A percentile compares a stretch with the other conserved stretches of the same genome.
Evolutionary conservation across 2,329 filamentous ascomycete genomes (phyloP).

Genomic region (Ascochyta fabae): DNA sequence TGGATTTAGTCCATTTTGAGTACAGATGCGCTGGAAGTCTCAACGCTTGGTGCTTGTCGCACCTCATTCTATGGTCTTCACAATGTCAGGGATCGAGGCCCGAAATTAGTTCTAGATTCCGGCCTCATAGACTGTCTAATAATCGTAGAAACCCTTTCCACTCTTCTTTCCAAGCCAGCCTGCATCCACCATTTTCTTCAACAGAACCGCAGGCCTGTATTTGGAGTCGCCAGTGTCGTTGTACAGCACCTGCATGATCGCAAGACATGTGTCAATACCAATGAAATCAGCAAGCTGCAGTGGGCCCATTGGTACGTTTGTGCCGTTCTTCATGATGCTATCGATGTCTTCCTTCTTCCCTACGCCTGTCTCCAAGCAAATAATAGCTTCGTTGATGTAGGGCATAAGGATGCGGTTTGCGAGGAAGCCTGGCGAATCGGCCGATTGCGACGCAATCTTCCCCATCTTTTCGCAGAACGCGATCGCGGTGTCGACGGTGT

Average conservation of each 20-base stretch:
- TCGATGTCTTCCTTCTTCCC: constrained; percentile 92
- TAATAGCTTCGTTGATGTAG: constrained; percentile 97
- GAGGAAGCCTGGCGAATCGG: constrained; percentile 91
- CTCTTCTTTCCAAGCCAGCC: constrained; percentile 98
- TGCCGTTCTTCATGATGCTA: constrained; percentile 98
- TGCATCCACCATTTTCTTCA: constrained; percentile 96
- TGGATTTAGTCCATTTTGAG: neutral
- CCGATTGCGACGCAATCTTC: constrained; percentile 86
- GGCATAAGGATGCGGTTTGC: constrained; percentile 98
- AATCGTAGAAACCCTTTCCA: constrained; percentile 94
- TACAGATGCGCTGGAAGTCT: neutral
- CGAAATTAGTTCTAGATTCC: neutral
- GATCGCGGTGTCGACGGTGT: constrained; percentile 81
- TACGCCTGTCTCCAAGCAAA: constrained; percentile 92
- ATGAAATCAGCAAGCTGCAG: constrained; percentile 95
- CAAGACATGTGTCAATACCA: constrained; percentile 91
- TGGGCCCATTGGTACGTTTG: constrained; percentile 97
- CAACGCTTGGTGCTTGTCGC: no score
- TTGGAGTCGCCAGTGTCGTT: constrained; percentile 93
- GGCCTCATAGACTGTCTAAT: constrained; percentile 54
- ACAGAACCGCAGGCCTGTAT: constrained; percentile 85
- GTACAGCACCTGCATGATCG: constrained; percentile 96
- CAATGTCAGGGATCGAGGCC: no score
- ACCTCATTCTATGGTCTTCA: no score
- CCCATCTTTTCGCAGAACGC: constrained; percentile 91